Evolutionary conservation across 371 early-diverging fungal species (phyloP).

Genomic region (Catenaria anguillulae): DNA sequence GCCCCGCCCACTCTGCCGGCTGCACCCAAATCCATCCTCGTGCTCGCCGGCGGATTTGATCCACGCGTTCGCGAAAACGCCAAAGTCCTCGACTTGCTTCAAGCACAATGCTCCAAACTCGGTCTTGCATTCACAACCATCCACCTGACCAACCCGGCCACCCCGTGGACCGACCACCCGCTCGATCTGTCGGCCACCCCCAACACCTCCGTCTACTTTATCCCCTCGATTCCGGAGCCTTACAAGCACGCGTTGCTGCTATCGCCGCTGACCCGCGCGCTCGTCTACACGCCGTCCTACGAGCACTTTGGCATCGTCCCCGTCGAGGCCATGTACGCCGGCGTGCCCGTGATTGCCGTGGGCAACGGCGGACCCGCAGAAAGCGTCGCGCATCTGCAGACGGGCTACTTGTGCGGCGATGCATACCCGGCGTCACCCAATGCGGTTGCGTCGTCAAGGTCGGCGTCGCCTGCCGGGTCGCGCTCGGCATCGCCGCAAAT

Average conservation of each 20-base stretch:
- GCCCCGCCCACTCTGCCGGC: conserved; percentile 15
- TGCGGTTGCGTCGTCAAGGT: neutral
- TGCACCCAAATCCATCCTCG: conserved; percentile 8
- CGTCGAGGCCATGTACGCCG: conserved; percentile 84
- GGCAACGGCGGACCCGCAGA: conserved; percentile 79
- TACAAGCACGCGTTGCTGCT: conserved; percentile 52
- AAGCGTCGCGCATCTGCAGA: conserved; percentile 49
- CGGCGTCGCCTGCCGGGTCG: neutral
- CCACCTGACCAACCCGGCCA: conserved; percentile 29
- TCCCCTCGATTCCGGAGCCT: conserved; percentile 72
- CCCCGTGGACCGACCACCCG: conserved; percentile 11
- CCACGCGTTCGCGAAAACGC: conserved; percentile 66
- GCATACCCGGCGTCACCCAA: neutral
- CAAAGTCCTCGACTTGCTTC: conserved; percentile 22
- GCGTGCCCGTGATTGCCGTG: conserved; percentile 71
- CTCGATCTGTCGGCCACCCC: too few species aligned
- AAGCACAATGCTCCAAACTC: conserved; percentile 24
- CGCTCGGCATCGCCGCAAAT: too few species aligned
- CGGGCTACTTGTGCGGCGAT: conserved; percentile 33
- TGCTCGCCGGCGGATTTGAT: conserved; percentile 60
- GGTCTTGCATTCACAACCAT: conserved; percentile 20
- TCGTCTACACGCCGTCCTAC: conserved; percentile 81
- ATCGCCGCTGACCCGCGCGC: conserved; percentile 45
- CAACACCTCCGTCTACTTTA: conserved; percentile 35
- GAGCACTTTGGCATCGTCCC: conserved; percentile 97